Conservation (phyloP, 306 rosid genomes). For the Vigna angularis region DNA sequence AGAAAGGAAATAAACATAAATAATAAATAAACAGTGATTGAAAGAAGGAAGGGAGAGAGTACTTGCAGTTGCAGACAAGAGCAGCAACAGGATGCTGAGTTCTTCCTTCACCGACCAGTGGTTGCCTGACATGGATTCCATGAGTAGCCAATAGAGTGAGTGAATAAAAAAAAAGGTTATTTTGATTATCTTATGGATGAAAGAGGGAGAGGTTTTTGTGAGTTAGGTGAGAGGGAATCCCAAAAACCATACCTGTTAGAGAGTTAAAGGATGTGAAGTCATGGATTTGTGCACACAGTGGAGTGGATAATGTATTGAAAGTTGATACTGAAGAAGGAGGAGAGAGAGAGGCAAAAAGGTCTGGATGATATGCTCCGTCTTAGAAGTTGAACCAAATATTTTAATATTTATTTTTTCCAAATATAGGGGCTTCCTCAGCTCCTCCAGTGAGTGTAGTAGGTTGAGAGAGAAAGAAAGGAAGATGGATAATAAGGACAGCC, state of each 20-base stretch:
- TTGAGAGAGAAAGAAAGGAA: conserved; percentile 41
- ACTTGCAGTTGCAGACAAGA: conserved; percentile 38
- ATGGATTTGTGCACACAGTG: conserved; percentile 48
- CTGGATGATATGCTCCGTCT: conserved; percentile 34
- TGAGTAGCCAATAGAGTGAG: conserved; percentile 57
- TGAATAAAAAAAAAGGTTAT: neutral
- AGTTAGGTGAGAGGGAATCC: conserved; percentile 47
- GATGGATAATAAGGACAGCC: conserved; percentile 62
- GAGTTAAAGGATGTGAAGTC: conserved; percentile 45
- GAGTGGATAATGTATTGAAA: conserved; percentile 44
- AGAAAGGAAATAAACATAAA: conserved; percentile 11
- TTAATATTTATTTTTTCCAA: conserved; percentile 41
- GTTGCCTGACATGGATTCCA: conserved; percentile 78
- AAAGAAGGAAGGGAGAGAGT: conserved; percentile 40
- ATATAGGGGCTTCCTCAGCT: conserved; percentile 29
- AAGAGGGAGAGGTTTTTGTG: conserved; percentile 26
- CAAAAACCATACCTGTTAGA: conserved; percentile 51
- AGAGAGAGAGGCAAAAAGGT: conserved; percentile 34
- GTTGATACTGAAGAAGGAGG: conserved; percentile 4
- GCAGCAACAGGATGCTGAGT: conserved; percentile 36
- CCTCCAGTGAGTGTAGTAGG: conserved; percentile 9
- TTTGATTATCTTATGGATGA: neutral
- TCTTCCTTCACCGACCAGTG: conserved; percentile 42
- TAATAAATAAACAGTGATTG: neutral
- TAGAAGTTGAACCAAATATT: conserved; percentile 28